Base-by-base conservation (phyloP, 83 land plant species). In the Picea abies region DNA sequence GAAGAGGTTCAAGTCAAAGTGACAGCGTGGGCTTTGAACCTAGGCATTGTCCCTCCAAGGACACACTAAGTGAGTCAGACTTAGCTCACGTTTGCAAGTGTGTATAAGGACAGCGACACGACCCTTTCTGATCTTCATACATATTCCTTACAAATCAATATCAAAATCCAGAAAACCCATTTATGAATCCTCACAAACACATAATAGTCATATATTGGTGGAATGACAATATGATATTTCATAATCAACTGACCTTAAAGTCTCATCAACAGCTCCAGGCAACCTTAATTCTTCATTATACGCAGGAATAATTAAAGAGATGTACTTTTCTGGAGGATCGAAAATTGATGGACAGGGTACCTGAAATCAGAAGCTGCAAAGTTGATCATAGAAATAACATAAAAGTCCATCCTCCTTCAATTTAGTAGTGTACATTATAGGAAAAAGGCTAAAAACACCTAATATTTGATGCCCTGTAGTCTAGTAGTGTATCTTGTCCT, bases 201-300 rank as follows among this genome's bases (percentile, higher is more conserved):
- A 52, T 52, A 52, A 52, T 14, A 11, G 58, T 52, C 47, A 41
- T n/a, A 20, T 39, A n/a, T 8, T 73, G 11, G 11, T 73, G 12
- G 25, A 73, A 73, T 26, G n/a, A 73, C 20, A 72, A 41, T 19
- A 20, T 8, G 49, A 39, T 39, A 37, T 72, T 72, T 72, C 76
- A 72, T n/a, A 5, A 58, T n/a, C 5, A 78, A 26, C 80, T 17
- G 19, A 96, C 98, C 89, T 88, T 60, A 96, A 67, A 25, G 92
- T 91, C 86, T 93, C 96, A 67, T 85, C 85, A 72, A 96, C 86
- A 64, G 97, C 86, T 72, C 86, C 91, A 70, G 93, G 91, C 88
- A 96, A 90, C 80, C 98, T 89, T 61, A 81, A 71, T 84, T 96
- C 98, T 83, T 96, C 98, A 84, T 96, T 96, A 80, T 68, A 96